Conservation (phyloP, 2,329 filamentous ascomycete species). For the Leptographium lundbergii region DNA sequence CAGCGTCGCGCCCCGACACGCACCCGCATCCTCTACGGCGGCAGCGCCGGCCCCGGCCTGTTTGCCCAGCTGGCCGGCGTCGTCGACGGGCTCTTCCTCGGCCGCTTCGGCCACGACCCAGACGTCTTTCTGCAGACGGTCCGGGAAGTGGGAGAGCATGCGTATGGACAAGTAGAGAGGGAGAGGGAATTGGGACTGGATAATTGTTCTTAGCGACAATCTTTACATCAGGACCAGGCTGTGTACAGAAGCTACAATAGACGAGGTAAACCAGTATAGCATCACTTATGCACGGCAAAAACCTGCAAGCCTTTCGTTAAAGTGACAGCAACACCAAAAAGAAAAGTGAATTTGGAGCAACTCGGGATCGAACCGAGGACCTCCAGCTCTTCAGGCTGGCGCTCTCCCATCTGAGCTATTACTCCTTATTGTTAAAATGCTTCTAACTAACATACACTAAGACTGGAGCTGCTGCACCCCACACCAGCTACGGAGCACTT, state of each 20-base stretch:
- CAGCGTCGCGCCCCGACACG: conserved; percentile 31
- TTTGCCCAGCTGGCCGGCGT: conserved; percentile 54
- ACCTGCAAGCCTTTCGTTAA: background rate
- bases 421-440: background rate
- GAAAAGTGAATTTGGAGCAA: background rate
- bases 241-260: too few species aligned
- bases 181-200: background rate
- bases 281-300: too few species aligned
- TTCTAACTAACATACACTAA: background rate
- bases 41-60: conserved; percentile 68
- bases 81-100: conserved; percentile 71
- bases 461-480: background rate
- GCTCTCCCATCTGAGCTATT: background rate
- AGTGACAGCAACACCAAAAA: background rate
- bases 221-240: background rate
- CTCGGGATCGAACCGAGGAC: background rate
- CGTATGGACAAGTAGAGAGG: background rate
- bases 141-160: conserved; percentile 45
- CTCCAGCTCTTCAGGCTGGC: background rate
- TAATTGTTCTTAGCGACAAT: background rate
- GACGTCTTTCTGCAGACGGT: conserved; percentile 60
- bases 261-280: too few species aligned
- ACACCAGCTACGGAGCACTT: background rate
- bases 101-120: conserved; percentile 69
- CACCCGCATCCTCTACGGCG: conserved; percentile 67